These are phyloP conservation scores for Hypoxylon intermedium DNA, from an alignment of 495 filamentous ascomycete species.

Conservation along the genomic window DNA sequence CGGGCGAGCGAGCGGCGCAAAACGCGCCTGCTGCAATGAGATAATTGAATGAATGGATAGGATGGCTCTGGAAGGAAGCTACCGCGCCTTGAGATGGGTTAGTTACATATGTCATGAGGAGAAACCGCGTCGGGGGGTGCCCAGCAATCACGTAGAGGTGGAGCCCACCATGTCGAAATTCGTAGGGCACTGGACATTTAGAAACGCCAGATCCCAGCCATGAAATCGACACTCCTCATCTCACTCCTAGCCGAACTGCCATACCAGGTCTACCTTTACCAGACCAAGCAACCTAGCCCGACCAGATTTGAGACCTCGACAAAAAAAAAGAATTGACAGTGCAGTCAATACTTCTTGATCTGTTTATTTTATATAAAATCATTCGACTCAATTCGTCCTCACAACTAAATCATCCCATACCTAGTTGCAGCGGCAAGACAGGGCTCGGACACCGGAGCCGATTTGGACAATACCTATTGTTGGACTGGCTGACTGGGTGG, in stretches of 20 bases:
- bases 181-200: conserved; percentile 6
- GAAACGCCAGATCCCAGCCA: conserved; percentile 12
- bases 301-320: conserved; percentile 18
- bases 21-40: conserved; percentile 19
- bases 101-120: conserved; percentile 27
- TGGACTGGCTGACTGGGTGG: conserved; percentile 19
- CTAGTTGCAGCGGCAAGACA: no score
- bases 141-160: conserved; percentile 26
- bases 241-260: background rate
- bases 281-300: conserved; percentile 17
- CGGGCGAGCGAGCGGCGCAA: conserved; percentile 6
- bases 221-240: background rate
- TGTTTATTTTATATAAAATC: background rate
- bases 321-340: conserved; percentile 1
- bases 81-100: conserved; percentile 20
- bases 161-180: conserved; percentile 13
- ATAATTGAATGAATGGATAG: conserved; percentile 9
- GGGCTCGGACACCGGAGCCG: conserved; percentile 18
- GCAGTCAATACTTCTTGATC: background rate
- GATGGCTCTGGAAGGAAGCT: background rate
- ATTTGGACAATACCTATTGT: conserved; percentile 1
- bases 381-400: background rate
- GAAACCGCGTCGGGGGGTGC: conserved; percentile 27
- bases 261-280: conserved; percentile 13
- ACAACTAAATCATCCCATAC: no score